These are phyloP conservation scores for Backusella mclennaniae DNA, from an alignment of 192 early-diverging fungal genomes.

Conservation along the genomic window DNA sequence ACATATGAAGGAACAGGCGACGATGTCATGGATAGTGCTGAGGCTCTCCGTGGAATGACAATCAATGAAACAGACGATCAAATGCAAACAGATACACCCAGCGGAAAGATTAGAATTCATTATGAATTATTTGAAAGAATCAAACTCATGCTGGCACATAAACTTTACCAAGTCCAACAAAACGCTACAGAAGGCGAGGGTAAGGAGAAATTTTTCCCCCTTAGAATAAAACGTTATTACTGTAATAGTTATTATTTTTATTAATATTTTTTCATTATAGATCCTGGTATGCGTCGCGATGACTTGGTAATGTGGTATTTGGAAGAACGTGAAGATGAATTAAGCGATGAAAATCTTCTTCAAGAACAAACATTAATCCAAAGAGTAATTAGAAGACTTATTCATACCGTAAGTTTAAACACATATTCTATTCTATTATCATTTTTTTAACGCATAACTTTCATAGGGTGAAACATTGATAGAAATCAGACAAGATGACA, in stretches of 20 bases:
- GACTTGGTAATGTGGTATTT: constrained; percentile 74
- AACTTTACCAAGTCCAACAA: constrained; percentile 40
- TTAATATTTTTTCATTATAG: not conserved
- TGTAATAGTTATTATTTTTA: not conserved
- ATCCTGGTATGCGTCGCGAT: constrained; percentile 47
- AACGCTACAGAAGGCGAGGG: constrained; percentile 9
- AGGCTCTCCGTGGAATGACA: constrained; percentile 26
- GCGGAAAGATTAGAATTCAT: constrained; percentile 53
- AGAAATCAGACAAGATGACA: constrained; percentile 23
- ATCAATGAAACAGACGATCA: constrained; percentile 15
- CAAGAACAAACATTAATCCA: constrained; percentile 56
- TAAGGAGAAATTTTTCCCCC: not conserved
- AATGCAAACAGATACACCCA: constrained; percentile 33
- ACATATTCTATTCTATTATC: not conserved
- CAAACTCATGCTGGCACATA: constrained; percentile 48
- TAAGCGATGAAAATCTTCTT: constrained; percentile 64
- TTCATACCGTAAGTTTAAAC: constrained; percentile 52
- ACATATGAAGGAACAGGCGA: constrained; percentile 32
- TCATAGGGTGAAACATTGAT: constrained; percentile 25
- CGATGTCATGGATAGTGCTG: constrained; percentile 31
- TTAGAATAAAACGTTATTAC: not conserved
- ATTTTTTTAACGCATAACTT: not conserved
- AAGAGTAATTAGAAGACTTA: constrained; percentile 65
- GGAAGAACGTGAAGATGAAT: constrained; percentile 58
- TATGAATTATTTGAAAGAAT: constrained; percentile 57